These are phyloP conservation scores for Quercus engelmannii DNA, from an alignment of 306 rosid species.

Conservation along the genomic window DNA sequence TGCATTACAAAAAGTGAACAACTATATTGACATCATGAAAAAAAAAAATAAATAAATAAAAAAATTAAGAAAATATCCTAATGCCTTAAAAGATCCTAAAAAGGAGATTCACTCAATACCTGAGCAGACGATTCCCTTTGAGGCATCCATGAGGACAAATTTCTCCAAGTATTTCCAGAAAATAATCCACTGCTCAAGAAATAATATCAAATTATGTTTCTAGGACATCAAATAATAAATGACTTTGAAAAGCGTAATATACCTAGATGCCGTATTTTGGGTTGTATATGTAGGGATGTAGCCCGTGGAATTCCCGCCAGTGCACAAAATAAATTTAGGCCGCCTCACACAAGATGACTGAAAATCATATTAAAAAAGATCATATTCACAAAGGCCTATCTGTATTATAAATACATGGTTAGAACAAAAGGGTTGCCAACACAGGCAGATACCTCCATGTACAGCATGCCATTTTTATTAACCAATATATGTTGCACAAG, in stretches of 20 bases:
- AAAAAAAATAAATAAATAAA: background rate
- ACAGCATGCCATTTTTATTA: slow-evolving; percentile 1
- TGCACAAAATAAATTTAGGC: slow-evolving; percentile 89
- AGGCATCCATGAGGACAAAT: slow-evolving; percentile 79
- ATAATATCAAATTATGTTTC: slow-evolving; percentile 16
- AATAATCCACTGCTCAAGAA: slow-evolving; percentile 63
- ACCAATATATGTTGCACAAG: background rate
- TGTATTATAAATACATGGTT: background rate
- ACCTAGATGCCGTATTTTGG: slow-evolving; percentile 67
- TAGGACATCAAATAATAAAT: background rate
- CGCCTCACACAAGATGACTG: slow-evolving; percentile 92
- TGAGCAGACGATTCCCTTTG: slow-evolving; percentile 66
- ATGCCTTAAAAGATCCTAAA: slow-evolving; percentile 3
- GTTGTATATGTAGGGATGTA: slow-evolving; percentile 77
- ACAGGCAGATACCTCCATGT: slow-evolving; percentile 1
- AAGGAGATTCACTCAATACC: slow-evolving; percentile 42
- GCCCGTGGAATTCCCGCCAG: slow-evolving; percentile 78
- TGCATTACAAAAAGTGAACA: background rate
- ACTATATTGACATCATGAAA: background rate
- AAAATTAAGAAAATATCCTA: background rate
- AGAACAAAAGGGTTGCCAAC: background rate
- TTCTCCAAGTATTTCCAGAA: slow-evolving; percentile 79
- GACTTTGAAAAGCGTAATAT: slow-evolving; percentile 18
- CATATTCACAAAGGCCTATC: slow-evolving; percentile 4
- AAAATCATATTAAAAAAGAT: slow-evolving; percentile 18